These are phyloP conservation scores for Hibiscus trionum DNA, from an alignment of 345 rosid genomes.

Conservation along the genomic window DNA sequence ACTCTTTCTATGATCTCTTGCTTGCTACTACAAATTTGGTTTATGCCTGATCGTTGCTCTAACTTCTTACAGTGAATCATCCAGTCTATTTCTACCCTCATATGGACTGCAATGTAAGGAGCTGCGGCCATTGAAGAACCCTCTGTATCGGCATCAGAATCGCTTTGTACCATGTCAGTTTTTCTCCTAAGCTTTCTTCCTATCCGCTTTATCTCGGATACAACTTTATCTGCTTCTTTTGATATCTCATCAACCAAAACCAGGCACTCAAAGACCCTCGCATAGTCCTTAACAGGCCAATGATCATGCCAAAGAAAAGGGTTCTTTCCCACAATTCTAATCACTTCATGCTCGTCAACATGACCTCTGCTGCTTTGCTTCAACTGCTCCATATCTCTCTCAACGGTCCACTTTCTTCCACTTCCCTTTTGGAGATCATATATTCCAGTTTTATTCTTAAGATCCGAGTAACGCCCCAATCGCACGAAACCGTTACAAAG, in stretches of 20 bases:
- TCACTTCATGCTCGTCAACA: slow-evolving; percentile 52
- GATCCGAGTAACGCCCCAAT: slow-evolving; percentile 54
- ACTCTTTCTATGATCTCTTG: slow-evolving; percentile 67
- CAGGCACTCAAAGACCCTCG: slow-evolving; percentile 79
- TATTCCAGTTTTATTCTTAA: slow-evolving; percentile 33
- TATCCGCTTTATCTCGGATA: slow-evolving; percentile 53
- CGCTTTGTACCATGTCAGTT: slow-evolving; percentile 10
- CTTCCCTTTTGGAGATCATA: slow-evolving; percentile 77
- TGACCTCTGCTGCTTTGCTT: slow-evolving; percentile 28
- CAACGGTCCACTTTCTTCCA: slow-evolving; percentile 88
- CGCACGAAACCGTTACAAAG: slow-evolving; percentile 68
- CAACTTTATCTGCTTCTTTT: slow-evolving; percentile 71
- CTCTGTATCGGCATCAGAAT: neutral
- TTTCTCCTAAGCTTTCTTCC: slow-evolving; percentile 32
- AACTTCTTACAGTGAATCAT: slow-evolving; percentile 93
- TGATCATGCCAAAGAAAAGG: slow-evolving; percentile 98
- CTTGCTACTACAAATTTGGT: slow-evolving; percentile 84
- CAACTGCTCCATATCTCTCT: slow-evolving; percentile 74
- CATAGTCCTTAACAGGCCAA: slow-evolving; percentile 90
- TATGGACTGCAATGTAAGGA: slow-evolving; percentile 81
- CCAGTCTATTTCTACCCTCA: slow-evolving; percentile 97
- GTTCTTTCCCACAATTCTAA: slow-evolving; percentile 67
- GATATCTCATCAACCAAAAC: slow-evolving; percentile 64
- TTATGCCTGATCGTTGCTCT: slow-evolving; percentile 52
- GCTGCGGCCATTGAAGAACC: neutral